Percentiles rank a stretch among this genome's conserved stretches.
Conservation (phyloP, 2,329 filamentous ascomycete species). For the Xylariaceae sp. region DNA sequence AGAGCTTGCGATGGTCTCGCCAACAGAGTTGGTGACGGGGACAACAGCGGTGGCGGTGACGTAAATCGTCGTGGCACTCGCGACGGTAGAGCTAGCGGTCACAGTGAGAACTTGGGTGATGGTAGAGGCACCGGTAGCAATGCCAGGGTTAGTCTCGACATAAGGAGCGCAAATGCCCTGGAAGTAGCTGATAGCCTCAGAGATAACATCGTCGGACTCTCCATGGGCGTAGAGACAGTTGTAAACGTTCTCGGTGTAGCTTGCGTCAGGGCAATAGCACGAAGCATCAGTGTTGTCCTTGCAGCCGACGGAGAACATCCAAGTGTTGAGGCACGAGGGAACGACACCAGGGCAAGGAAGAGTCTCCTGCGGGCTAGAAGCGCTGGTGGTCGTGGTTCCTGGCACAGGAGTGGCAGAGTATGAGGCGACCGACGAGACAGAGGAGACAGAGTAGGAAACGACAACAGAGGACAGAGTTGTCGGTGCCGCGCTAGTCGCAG, state of each 20-base stretch:
- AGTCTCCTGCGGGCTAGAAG: slow-evolving; percentile 39
- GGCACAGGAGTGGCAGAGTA: slow-evolving; percentile 1
- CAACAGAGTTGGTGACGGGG: slow-evolving; percentile 46
- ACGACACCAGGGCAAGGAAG: slow-evolving; percentile 68
- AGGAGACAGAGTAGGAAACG: background rate
- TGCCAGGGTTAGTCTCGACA: slow-evolving; percentile 74
- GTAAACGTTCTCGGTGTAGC: slow-evolving; percentile 78
- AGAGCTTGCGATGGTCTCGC: slow-evolving; percentile 47
- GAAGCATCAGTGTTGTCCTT: slow-evolving; percentile 74
- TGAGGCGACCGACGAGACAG: background rate
- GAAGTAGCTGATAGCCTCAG: slow-evolving; percentile 76
- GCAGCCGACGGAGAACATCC: slow-evolving; percentile 73
- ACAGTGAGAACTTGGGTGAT: slow-evolving; percentile 60
- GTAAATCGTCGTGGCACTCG: slow-evolving; percentile 46
- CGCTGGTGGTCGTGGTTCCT: slow-evolving; percentile 16
- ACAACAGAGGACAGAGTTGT: slow-evolving; percentile 11
- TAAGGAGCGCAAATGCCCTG: slow-evolving; percentile 84
- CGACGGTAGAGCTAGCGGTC: slow-evolving; percentile 41
- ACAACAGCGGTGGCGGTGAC: slow-evolving; percentile 51
- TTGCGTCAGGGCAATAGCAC: slow-evolving; percentile 82
- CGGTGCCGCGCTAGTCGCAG: slow-evolving; percentile 22
- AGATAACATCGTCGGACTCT: slow-evolving; percentile 61
- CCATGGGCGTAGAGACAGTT: slow-evolving; percentile 78
- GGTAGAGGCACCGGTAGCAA: slow-evolving; percentile 71
- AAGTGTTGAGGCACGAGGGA: slow-evolving; percentile 89